Base-by-base conservation (phyloP, 345 rosid species). In the Arabis alpina region DNA sequence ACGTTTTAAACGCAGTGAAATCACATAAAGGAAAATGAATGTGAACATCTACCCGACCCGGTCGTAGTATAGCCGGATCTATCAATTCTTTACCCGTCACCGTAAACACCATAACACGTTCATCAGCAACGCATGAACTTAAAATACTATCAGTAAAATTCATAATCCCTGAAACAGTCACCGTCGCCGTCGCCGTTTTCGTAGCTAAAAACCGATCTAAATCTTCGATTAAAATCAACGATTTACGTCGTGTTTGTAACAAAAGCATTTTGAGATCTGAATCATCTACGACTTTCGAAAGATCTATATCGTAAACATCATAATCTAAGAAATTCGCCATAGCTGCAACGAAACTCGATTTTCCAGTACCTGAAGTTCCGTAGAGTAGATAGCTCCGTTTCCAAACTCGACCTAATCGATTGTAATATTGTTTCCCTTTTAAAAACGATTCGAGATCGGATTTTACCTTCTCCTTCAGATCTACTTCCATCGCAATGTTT, bases 41-140 rank as follows among this genome's bases (percentile, higher is more conserved):
- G 23, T 90, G 97, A 54, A 95, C 98, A 70, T 90, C 97, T 10
- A 90, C 84, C 53, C 97, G 87, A 50, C 97, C 97, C 50, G 97
- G 97, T 25, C 97, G 52, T 3, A 88, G 81, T 2, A 90, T 24
- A 19, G 85, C 82, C 71, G 88, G 90, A 73, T 90, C 97, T 0
- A 85, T 70, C 7, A 59, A 70, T 19, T 88, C 92, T 49, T 90
- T 90, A 0, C 78, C 66, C 10, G 77, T 85, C 90, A 83, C 82
- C 3, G 97, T 90, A 60, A 88, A 86, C 12, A 90, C 94, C 92
- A 90, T 85, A 0, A 90, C 75, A 51, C 88, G 77, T 68, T 90
- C 97, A 61, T 88, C 90, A 8, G 84, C 87, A 14, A 80, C 80
- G 61, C 93, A 83, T 0, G 88, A 78, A 51, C 62, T 86, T 24